Percentiles rank a stretch among this genome's conserved stretches.
phyloP scores from a whole-genome alignment of 2,329 filamentous ascomycete species.

The Macrophomina phaseolina region DNA sequence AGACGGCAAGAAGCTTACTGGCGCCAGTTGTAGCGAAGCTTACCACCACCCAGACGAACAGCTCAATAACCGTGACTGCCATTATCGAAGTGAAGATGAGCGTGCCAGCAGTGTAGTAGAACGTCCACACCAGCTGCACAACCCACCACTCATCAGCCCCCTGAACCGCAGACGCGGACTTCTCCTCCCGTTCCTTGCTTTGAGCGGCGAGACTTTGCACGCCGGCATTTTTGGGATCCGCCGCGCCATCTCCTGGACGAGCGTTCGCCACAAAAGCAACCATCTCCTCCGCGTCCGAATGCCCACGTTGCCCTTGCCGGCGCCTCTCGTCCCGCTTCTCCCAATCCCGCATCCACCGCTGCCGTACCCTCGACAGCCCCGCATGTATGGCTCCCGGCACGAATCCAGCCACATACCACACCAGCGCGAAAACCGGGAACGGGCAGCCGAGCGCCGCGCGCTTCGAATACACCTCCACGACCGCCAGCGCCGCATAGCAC shows the following conservation, averaged over 20 bases:
- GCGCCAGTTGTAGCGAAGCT: slow-evolving; percentile 33
- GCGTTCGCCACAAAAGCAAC: neutral
- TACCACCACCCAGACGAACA: slow-evolving; percentile 39
- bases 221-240: neutral
- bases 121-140: slow-evolving; percentile 40
- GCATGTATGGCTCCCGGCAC: slow-evolving; percentile 36
- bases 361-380: slow-evolving; percentile 2
- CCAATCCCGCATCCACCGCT: neutral
- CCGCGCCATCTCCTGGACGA: neutral
- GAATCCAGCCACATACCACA: slow-evolving; percentile 37
- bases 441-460: slow-evolving; percentile 40
- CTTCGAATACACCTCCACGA: slow-evolving; percentile 41
- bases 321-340: neutral
- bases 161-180: slow-evolving; percentile 31
- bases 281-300: too few relatives aligned
- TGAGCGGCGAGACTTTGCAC: neutral
- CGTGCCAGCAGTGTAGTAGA: slow-evolving; percentile 43
- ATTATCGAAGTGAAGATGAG: slow-evolving; percentile 43
- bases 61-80: slow-evolving; percentile 41
- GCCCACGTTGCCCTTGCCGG: neutral
- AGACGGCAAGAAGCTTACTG: slow-evolving; percentile 48
- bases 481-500: slow-evolving; percentile 32
- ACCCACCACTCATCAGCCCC: slow-evolving; percentile 39
- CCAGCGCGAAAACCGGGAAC: slow-evolving; percentile 35
- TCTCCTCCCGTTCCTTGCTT: neutral